phyloP scores from a whole-genome alignment of 805 yeast species.

The Candida ponderosae region DNA sequence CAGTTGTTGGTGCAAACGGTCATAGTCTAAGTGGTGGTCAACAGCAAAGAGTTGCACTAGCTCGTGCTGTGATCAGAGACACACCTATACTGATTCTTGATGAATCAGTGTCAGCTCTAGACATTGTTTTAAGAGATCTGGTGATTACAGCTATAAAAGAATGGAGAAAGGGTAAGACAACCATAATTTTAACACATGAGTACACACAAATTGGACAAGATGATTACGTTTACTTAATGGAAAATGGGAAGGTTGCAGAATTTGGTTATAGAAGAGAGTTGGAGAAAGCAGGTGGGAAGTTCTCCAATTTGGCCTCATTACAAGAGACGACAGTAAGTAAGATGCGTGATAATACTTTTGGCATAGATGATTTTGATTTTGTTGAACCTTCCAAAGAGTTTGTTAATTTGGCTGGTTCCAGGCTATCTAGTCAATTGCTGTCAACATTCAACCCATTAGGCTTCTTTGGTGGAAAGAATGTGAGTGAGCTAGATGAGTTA shows the following conservation, averaged over 20 bases:
- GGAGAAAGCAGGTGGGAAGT: constrained; percentile 11
- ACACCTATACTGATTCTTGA: constrained; percentile 75
- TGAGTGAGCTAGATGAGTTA: not conserved
- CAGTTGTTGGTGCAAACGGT: constrained; percentile 38
- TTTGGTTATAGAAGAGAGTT: constrained; percentile 31
- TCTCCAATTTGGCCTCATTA: constrained; percentile 10
- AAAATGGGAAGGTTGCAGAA: constrained; percentile 48
- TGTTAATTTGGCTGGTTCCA: not conserved
- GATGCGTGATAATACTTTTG: not conserved
- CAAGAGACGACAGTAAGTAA: constrained; percentile 8
- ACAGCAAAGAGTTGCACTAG: constrained; percentile 73
- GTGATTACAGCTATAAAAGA: constrained; percentile 43
- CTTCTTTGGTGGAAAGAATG: constrained; percentile 3
- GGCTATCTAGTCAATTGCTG: constrained; percentile 12
- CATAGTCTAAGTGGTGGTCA: constrained; percentile 82
- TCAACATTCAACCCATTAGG: constrained; percentile 14
- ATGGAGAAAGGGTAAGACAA: constrained; percentile 65
- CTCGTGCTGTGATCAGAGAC: constrained; percentile 71
- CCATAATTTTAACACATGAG: constrained; percentile 80
- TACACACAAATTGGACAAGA: constrained; percentile 41
- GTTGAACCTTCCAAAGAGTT: not conserved
- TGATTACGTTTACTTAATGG: constrained; percentile 56
- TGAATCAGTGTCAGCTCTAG: constrained; percentile 82
- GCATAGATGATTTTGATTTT: not conserved
- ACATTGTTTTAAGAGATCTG: constrained; percentile 35